A percentile compares a stretch with the other conserved stretches of the same genome.
Conservation (phyloP, 2,329 filamentous ascomycete genomes). For the Sporothrix mexicana region DNA sequence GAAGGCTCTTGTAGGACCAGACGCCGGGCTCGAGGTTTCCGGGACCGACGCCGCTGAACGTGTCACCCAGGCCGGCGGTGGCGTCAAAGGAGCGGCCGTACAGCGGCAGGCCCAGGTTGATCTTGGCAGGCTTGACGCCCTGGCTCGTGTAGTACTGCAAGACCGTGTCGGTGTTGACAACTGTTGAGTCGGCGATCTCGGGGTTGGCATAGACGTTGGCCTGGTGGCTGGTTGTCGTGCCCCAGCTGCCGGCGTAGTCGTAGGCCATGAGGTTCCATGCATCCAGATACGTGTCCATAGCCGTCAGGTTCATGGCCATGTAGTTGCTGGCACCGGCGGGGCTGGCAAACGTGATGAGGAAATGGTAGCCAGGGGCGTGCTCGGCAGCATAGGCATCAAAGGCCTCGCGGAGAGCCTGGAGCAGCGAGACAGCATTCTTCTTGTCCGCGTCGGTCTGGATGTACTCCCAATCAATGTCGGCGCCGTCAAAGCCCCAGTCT, state of each 20-base stretch:
- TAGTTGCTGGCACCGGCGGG: slow-evolving; percentile 54
- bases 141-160: slow-evolving; percentile 65
- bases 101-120: slow-evolving; percentile 77
- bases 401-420: slow-evolving; percentile 51
- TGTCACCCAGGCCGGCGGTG: slow-evolving; percentile 69
- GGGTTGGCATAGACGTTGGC: slow-evolving; percentile 68
- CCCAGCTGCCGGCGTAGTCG: slow-evolving; percentile 72
- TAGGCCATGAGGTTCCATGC: slow-evolving; percentile 71
- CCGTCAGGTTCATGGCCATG: slow-evolving; percentile 51
- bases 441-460: slow-evolving; percentile 51
- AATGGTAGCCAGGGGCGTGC: slow-evolving; percentile 44
- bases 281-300: slow-evolving; percentile 57
- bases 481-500: slow-evolving; percentile 66
- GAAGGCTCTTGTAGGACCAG: slow-evolving; percentile 76
- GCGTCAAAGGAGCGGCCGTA: slow-evolving; percentile 78
- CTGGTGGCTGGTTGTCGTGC: slow-evolving; percentile 64
- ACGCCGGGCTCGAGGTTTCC: slow-evolving; percentile 66
- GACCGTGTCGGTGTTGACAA: slow-evolving; percentile 71
- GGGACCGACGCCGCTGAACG: slow-evolving; percentile 67
- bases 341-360: slow-evolving; percentile 45
- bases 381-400: slow-evolving; percentile 42
- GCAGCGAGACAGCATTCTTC: slow-evolving; percentile 50
- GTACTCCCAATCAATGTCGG: slow-evolving; percentile 65
- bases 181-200: slow-evolving; percentile 62
- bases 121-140: slow-evolving; percentile 66